Percentiles rank a stretch among this genome's conserved stretches.
Evolutionary conservation across 2,329 filamentous ascomycete species (phyloP).

Genomic region (Keithomyces neogunnii): DNA sequence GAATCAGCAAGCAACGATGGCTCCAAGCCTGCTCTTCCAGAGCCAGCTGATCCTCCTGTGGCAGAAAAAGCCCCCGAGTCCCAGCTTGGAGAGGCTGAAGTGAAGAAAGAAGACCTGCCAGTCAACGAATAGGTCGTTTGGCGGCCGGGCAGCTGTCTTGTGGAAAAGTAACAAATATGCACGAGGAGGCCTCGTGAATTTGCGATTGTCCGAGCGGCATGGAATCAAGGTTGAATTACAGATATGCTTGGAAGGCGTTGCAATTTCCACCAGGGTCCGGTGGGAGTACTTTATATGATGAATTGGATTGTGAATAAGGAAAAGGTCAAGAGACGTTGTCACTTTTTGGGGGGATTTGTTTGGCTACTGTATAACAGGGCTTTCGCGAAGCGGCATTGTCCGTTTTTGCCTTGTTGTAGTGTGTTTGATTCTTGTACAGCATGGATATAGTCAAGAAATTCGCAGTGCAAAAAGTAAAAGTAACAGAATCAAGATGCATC

Average conservation of each 20-base stretch:
- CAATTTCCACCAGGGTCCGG: neutral
- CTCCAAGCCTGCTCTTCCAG: neutral
- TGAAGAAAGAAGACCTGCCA: conserved; percentile 6
- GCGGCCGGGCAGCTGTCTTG: neutral
- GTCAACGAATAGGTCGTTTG: conserved; percentile 10
- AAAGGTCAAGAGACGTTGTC: neutral
- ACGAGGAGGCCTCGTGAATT: neutral
- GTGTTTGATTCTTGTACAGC: no score
- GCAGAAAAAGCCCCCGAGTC: neutral
- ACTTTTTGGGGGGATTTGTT: neutral
- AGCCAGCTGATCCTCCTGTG: neutral
- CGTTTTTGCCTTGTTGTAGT: no score
- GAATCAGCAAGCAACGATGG: neutral
- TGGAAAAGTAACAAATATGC: neutral
- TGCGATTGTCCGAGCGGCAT: neutral
- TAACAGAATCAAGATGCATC: neutral
- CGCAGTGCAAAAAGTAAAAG: no score
- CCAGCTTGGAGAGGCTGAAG: conserved; percentile 1
- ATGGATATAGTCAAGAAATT: no score
- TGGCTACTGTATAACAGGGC: neutral
- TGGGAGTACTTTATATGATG: neutral
- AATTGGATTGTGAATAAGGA: neutral
- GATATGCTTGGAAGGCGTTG: neutral
- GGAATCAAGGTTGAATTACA: neutral
- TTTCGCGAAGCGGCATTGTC: neutral